phyloP scores from a whole-genome alignment of 768 basidiomycete species.

The Porphyrellus cyaneotinctus region DNA sequence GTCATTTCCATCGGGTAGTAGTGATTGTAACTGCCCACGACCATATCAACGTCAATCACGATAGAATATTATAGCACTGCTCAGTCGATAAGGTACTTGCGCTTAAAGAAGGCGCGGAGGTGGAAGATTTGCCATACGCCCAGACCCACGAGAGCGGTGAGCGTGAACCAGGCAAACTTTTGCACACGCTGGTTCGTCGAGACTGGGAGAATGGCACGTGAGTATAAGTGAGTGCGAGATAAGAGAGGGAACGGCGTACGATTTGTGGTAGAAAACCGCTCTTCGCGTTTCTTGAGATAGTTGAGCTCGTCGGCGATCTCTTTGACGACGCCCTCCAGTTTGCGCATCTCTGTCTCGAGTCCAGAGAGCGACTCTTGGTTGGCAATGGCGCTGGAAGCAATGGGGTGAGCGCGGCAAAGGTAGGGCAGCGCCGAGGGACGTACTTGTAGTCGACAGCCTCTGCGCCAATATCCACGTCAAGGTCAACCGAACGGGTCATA shows the following conservation, averaged over 20 bases:
- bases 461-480: constrained; percentile 97
- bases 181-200: constrained; percentile 91
- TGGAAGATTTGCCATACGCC: constrained; percentile 97
- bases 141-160: constrained; percentile 69
- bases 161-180: constrained; percentile 88
- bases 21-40: background rate
- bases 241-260: constrained; percentile 46
- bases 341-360: constrained; percentile 97
- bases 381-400: constrained; percentile 77
- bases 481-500: constrained; percentile 70
- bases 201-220: constrained; percentile 41
- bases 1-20: background rate
- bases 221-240: background rate
- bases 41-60: background rate
- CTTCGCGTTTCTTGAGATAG: constrained; percentile 89
- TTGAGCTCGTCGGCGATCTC: constrained; percentile 92
- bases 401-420: background rate
- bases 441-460: constrained; percentile 99
- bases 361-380: constrained; percentile 96
- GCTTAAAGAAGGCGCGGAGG: constrained; percentile 91
- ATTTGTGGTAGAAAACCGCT: constrained; percentile 84
- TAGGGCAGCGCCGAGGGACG: constrained; percentile 27
- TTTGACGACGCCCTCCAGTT: constrained; percentile 90
- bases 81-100: constrained; percentile 89
- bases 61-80: constrained; percentile 8